phyloP scores from a whole-genome alignment of 106 monocot species.

The Apostasia ramifera region DNA sequence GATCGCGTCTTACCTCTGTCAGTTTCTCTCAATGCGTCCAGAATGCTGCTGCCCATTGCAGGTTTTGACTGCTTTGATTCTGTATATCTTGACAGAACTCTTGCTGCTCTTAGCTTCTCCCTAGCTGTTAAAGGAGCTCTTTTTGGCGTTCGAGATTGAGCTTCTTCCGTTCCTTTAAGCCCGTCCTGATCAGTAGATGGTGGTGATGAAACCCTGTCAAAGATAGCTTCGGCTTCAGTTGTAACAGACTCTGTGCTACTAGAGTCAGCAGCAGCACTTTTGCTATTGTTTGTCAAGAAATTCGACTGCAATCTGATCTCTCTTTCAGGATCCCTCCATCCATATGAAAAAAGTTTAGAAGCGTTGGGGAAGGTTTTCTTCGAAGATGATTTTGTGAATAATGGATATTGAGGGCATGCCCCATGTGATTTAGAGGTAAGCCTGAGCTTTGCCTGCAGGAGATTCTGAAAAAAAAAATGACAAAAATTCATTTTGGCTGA shows the following conservation, averaged over 20 bases:
- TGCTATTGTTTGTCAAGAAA: slow-evolving; percentile 21
- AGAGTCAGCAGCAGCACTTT: slow-evolving; percentile 14
- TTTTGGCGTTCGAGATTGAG: slow-evolving; percentile 18
- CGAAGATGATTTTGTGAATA: neutral
- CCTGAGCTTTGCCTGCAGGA: slow-evolving; percentile 20
- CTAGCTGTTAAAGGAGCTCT: slow-evolving; percentile 55
- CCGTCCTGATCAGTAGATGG: neutral
- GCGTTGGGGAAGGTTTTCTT: neutral
- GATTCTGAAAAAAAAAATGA: no score
- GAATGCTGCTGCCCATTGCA: slow-evolving; percentile 43
- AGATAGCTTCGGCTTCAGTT: neutral
- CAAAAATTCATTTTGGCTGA: no score
- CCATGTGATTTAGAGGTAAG: neutral
- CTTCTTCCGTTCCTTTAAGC: slow-evolving; percentile 4
- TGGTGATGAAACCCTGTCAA: slow-evolving; percentile 12
- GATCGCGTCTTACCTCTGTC: slow-evolving; percentile 34
- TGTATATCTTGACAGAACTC: slow-evolving; percentile 61
- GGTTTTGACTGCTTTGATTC: slow-evolving; percentile 40
- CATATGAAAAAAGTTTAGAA: neutral
- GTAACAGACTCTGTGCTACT: slow-evolving; percentile 13
- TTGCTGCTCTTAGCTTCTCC: slow-evolving; percentile 75
- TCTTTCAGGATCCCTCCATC: neutral
- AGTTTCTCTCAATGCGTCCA: slow-evolving; percentile 53
- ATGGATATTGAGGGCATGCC: neutral
- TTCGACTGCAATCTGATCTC: slow-evolving; percentile 7